phyloP scores from a whole-genome alignment of 2,329 filamentous ascomycete genomes.

The Alternaria viburni region DNA sequence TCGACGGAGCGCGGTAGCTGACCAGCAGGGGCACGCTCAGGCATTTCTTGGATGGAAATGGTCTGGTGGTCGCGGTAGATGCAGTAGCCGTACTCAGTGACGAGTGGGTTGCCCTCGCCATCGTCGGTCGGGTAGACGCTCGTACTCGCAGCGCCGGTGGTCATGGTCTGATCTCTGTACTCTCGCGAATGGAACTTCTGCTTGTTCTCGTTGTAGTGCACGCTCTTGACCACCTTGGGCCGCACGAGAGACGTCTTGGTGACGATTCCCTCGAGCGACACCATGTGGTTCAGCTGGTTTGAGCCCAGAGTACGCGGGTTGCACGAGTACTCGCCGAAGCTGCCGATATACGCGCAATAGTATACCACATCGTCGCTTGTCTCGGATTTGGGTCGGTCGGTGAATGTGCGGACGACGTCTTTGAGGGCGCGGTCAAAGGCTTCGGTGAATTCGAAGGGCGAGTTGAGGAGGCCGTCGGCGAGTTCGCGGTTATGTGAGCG shows the following conservation, averaged over 20 bases:
- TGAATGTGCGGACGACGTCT: conserved; percentile 81
- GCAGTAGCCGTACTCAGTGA: conserved; percentile 95
- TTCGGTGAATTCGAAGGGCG: conserved; percentile 85
- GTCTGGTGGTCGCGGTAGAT: conserved; percentile 97
- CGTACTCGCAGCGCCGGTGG: conserved; percentile 79
- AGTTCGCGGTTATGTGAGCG: conserved; percentile 85
- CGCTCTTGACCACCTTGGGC: conserved; percentile 97
- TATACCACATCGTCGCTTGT: conserved; percentile 78
- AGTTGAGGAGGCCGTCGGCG: conserved; percentile 77
- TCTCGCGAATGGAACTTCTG: conserved; percentile 87
- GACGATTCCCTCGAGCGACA: conserved; percentile 96
- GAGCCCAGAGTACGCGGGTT: conserved; percentile 93
- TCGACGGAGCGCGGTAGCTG: conserved; percentile 95
- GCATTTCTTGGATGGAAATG: conserved; percentile 99
- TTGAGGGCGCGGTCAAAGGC: conserved; percentile 93
- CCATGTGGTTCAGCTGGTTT: conserved; percentile 91
- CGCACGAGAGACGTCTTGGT: conserved; percentile 94
- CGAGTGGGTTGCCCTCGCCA: conserved; percentile 87
- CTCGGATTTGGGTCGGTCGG: conserved; percentile 76
- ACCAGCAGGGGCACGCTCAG: conserved; percentile 91
- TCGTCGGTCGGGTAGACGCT: conserved; percentile 96
- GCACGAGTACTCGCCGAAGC: conserved; percentile 92
- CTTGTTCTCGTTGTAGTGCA: conserved; percentile 91
- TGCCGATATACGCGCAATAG: conserved; percentile 96
- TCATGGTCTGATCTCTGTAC: conserved; percentile 98